Evolutionary conservation across 192 early-diverging fungal genomes (phyloP).

Genomic region (Physocladia obscura): DNA sequence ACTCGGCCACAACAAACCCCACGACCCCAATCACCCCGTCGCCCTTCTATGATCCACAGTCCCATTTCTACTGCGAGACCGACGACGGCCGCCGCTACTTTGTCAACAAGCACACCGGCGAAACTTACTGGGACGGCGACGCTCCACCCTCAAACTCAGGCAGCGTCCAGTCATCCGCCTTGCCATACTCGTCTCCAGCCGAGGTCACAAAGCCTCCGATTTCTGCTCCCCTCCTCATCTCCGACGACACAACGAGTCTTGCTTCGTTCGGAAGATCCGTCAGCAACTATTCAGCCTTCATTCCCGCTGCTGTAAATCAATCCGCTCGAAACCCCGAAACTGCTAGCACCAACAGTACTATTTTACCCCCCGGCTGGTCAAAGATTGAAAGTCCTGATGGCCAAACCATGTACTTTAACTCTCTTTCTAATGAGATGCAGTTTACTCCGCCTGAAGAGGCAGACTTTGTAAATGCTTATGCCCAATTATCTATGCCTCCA

Average conservation of each 20-base stretch:
- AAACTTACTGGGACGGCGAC: constrained; percentile 28
- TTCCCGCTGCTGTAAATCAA: not conserved
- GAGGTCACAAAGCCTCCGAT: not conserved
- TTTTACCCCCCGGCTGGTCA: constrained; percentile 45
- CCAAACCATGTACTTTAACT: constrained; percentile 48
- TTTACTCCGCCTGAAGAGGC: constrained; percentile 49
- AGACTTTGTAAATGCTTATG: not conserved
- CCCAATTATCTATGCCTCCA: not conserved
- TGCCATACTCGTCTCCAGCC: not conserved
- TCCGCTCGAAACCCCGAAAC: not conserved
- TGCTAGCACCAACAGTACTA: not conserved
- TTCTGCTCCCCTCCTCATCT: not conserved
- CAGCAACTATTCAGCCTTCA: not conserved
- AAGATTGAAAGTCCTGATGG: constrained; percentile 56
- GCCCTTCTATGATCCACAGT: too few species aligned
- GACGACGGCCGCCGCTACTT: constrained; percentile 34
- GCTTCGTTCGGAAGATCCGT: not conserved
- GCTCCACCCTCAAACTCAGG: not conserved
- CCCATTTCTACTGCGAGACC: constrained; percentile 39
- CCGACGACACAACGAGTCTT: not conserved
- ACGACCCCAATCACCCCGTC: too few species aligned
- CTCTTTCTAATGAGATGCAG: constrained; percentile 49
- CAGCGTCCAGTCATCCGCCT: constrained; percentile 4
- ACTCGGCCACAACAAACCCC: too few species aligned
- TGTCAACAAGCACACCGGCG: constrained; percentile 39